Base-by-base conservation (phyloP, 1,284 basidiomycete species). In the Caloboletus inedulis region DNA sequence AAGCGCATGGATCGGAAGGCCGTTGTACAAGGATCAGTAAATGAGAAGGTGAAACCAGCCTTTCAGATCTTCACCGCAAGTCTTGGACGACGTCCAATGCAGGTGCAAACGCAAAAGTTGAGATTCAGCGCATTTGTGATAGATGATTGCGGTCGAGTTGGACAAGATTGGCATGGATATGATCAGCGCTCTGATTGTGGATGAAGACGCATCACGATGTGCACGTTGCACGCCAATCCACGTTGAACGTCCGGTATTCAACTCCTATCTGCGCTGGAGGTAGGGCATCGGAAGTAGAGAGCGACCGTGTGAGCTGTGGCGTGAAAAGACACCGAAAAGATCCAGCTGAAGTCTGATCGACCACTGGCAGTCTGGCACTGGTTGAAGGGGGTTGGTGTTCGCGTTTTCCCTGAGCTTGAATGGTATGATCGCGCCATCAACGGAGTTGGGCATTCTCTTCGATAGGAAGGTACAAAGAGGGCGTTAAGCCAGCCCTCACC, bases 181-280 rank as follows among this genome's bases (percentile, higher is more conserved):
- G 47, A 48, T 48, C 47, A 49, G 23, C 45, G 57, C 49, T 43
- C 36, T 19, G 29, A 27, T 43, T 34, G 51, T 33, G 31, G 14
- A 31, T 30, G 42, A 35, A 44, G 29, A 12, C 40, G 36, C 53
- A 60, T 53, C 47, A 51, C 29, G 55, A 43, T 36, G 23, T 37
- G 51, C 61, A 64, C 56, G 65, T 64, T 63, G 54, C 47, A 39
- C 36, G 55, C 50, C 52, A 62, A 56, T 59, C 33, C 60, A 67
- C 55, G 58, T 53, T 59, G 57, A 18, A 45, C 18, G 41, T 48
- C 35, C n/a, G 47, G 34, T 50, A 43, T 52, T 34, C 48, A 21
- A 43, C 64, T 61, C 53, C 51, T 63, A 59, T 62, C 43, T 43
- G 49, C 21, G 42, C 45, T 54, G 45, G 39, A 51, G 40, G 54